Evolutionary conservation across 169 alveolate species (phyloP), one percentile per base, ranked within the genome.

Genomic region (Cyclospora cayetanensis): DNA sequence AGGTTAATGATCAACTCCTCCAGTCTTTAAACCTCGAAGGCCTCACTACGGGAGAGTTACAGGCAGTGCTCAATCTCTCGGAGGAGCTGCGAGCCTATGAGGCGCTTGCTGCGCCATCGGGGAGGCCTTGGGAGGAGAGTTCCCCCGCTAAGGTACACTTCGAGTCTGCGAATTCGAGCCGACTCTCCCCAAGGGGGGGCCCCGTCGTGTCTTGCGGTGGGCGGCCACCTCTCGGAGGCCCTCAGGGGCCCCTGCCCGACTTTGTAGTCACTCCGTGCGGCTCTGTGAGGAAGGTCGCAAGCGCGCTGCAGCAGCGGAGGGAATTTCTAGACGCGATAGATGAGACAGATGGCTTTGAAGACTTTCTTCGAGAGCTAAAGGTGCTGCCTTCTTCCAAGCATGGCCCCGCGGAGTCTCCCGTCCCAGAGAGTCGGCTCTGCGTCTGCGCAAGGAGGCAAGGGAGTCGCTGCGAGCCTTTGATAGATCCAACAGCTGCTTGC

Each of bases 311-410:
- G 35, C 72, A 60, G 12, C 0, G 72, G 35, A 60, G 35, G 0
- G 35, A 74, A 29, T 39, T 37, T 2, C 27, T 74, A 22, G 84
- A 74, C 27, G 31, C 31, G 7, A 35, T 74, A 2, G 84, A 74
- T 37, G 84, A 74, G 25, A 27, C 27, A 37, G 84, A 74, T 42
- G 84, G 84, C n/a, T 74, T 74, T 41, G 55, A 25, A 22, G 84
- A 74, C 11, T 41, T 74, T 0, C 4, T 74, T 37, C 20, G 37
- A 37, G n/a, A n/a, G n/a, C n/a, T n/a, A n/a, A n/a, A n/a, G n/a
- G n/a, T n/a, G n/a, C n/a, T n/a, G n/a, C n/a, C n/a, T n/a, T n/a
- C n/a, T n/a, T n/a, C n/a, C n/a, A n/a, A n/a, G n/a, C n/a, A n/a
- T n/a, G n/a, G n/a, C n/a, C n/a, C n/a, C n/a, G n/a, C n/a, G n/a